A percentile compares a stretch with the other conserved stretches of the same genome.
Conservation (phyloP, 768 basidiomycete genomes). For the Kwoniella bestiolae region DNA sequence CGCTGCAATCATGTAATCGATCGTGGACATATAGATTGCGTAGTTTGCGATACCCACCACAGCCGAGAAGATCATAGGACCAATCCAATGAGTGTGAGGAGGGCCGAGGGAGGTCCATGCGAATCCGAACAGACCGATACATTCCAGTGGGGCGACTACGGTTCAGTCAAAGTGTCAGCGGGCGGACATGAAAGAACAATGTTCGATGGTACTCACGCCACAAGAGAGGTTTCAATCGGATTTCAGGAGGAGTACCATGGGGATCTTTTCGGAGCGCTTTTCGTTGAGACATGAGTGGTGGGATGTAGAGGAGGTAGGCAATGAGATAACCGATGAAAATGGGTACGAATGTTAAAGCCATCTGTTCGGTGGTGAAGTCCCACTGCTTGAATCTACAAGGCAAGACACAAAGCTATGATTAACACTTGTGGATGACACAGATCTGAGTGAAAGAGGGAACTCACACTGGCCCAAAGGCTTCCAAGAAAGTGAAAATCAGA, state of each 20-base stretch:
- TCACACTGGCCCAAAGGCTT: constrained; percentile 45
- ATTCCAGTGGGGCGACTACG: constrained; percentile 40
- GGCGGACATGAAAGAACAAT: no score
- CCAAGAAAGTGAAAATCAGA: constrained; percentile 55
- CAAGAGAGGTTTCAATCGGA: constrained; percentile 39
- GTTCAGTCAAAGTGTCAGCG: no score
- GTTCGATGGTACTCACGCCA: constrained; percentile 25
- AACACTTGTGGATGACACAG: no score
- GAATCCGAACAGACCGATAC: constrained; percentile 51
- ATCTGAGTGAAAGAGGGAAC: background rate
- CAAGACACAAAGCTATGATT: no score
- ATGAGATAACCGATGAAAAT: constrained; percentile 51
- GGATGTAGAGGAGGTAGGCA: constrained; percentile 42
- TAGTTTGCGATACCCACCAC: constrained; percentile 48
- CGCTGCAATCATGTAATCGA: constrained; percentile 49
- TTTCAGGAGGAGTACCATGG: constrained; percentile 41
- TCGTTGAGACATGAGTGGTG: constrained; percentile 36
- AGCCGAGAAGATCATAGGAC: constrained; percentile 65
- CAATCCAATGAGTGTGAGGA: constrained; percentile 66
- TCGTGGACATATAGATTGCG: constrained; percentile 48
- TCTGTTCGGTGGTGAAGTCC: constrained; percentile 42
- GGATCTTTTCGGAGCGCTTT: constrained; percentile 25
- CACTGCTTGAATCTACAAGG: constrained; percentile 37
- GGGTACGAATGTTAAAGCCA: constrained; percentile 49
- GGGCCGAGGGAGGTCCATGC: constrained; percentile 47